A percentile compares a stretch with the other conserved stretches of the same genome.
phyloP scores from a whole-genome alignment of 2,329 filamentous ascomycete genomes.

The Sordariomycetes sp. region DNA sequence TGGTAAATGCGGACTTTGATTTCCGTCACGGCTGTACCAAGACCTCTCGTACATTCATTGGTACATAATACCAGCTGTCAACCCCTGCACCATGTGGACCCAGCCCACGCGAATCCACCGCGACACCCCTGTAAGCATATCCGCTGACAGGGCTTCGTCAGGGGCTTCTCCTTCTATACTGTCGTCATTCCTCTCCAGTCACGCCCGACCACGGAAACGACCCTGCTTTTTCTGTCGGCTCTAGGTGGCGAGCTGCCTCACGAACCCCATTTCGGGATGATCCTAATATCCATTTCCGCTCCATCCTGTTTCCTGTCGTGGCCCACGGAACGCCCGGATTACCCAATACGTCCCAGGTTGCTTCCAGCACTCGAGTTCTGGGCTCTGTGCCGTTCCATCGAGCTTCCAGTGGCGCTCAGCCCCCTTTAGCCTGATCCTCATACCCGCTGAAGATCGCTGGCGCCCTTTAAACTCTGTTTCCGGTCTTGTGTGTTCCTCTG shows the following conservation, averaged over 20 bases:
- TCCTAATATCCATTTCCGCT: not conserved
- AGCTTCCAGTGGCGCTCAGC: too few relatives aligned
- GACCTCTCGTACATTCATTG: too few relatives aligned
- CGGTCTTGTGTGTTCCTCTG: not conserved
- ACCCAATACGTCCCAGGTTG: too few relatives aligned
- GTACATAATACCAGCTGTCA: too few relatives aligned
- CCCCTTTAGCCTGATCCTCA: not conserved
- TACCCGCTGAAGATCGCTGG: not conserved
- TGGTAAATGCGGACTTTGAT: too few relatives aligned
- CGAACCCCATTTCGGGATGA: slow-evolving; percentile 6
- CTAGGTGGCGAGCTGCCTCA: slow-evolving; percentile 4
- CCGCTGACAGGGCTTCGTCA: not conserved
- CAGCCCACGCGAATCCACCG: too few relatives aligned
- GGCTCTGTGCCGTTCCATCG: not conserved
- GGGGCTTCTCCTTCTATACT: not conserved
- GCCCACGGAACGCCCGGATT: too few relatives aligned
- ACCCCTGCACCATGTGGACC: too few relatives aligned
- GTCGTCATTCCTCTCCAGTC: not conserved
- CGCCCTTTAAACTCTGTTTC: not conserved
- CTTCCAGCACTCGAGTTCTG: not conserved
- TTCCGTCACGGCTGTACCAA: too few relatives aligned
- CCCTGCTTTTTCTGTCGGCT: not conserved
- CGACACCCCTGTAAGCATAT: too few relatives aligned
- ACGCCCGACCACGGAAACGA: not conserved
- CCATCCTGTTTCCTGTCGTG: not conserved